A percentile compares a stretch with the other conserved stretches of the same genome.
Evolutionary conservation across 2,329 filamentous ascomycete species (phyloP).

Genomic region (Apiospora rasikravindrae): DNA sequence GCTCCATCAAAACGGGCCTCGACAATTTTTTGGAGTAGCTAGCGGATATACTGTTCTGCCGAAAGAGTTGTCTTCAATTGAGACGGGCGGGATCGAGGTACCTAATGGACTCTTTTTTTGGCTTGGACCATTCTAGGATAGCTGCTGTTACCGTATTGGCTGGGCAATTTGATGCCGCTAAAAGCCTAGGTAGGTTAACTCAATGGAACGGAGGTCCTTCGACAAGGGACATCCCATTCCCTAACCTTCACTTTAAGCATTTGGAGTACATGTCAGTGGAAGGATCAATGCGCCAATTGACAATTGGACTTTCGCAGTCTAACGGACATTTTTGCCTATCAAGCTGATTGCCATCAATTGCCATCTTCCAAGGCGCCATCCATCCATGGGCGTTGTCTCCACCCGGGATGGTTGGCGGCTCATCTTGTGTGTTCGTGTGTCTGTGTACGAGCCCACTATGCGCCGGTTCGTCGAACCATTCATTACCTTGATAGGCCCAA

Average conservation of each 20-base stretch:
- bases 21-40: conserved; percentile 20
- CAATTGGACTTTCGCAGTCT: background rate
- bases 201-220: too few relatives aligned
- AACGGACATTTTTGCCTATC: background rate
- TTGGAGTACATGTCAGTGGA: background rate
- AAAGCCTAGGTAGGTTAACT: background rate
- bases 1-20: conserved; percentile 16
- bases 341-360: background rate
- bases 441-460: background rate
- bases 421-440: background rate
- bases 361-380: background rate
- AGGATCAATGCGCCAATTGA: background rate
- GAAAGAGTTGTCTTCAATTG: conserved; percentile 2
- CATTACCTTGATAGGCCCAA: background rate
- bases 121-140: background rate
- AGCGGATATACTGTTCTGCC: conserved; percentile 19
- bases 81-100: background rate
- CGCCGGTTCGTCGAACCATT: conserved; percentile 11
- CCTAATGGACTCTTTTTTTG: background rate
- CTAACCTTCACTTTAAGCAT: background rate
- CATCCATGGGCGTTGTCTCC: background rate
- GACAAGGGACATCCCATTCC: background rate
- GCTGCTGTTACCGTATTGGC: conserved; percentile 12
- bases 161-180: conserved; percentile 2
- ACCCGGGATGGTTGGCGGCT: background rate